Percentiles rank a stretch among this genome's conserved stretches.
Conservation (phyloP, 352 stramenopile genomes). For the Pilasporangium apinafurcum region DNA sequence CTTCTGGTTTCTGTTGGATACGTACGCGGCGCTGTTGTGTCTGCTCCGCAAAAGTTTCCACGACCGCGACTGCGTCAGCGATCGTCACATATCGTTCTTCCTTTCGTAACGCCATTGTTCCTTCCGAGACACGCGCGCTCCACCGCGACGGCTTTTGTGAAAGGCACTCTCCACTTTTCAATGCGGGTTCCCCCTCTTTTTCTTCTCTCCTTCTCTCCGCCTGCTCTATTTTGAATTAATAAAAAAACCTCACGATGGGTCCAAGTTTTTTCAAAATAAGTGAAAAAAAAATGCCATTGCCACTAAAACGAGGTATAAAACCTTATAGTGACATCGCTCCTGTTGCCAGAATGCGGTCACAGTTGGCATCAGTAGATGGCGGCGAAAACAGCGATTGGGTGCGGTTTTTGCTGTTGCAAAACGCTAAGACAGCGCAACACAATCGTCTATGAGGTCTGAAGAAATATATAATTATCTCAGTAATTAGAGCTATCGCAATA, state of each 20-base stretch:
- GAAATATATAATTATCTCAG: background rate
- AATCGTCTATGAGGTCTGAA: slow-evolving; percentile 48
- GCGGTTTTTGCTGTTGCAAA: slow-evolving; percentile 52
- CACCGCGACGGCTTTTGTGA: slow-evolving; percentile 46
- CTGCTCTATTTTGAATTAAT: background rate
- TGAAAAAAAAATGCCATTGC: slow-evolving; percentile 11
- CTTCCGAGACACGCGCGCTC: background rate
- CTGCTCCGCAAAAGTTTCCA: slow-evolving; percentile 52
- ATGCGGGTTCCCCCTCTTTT: too few species aligned
- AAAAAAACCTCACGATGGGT: background rate
- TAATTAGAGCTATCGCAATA: background rate
- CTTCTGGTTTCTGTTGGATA: slow-evolving; percentile 27
- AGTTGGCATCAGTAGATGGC: too few species aligned
- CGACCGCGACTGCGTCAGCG: slow-evolving; percentile 48
- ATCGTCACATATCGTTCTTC: slow-evolving; percentile 58
- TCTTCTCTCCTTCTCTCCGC: too few species aligned
- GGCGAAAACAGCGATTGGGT: slow-evolving; percentile 10
- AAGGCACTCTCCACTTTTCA: slow-evolving; percentile 1
- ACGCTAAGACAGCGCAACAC: slow-evolving; percentile 33
- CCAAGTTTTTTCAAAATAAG: background rate
- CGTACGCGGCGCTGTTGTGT: slow-evolving; percentile 45
- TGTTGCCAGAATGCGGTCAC: too few species aligned
- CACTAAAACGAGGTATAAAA: too few species aligned
- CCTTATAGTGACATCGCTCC: too few species aligned
- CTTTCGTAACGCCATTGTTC: slow-evolving; percentile 30